phyloP scores from a whole-genome alignment of 306 rosid species.

The Medicago ruthenica region DNA sequence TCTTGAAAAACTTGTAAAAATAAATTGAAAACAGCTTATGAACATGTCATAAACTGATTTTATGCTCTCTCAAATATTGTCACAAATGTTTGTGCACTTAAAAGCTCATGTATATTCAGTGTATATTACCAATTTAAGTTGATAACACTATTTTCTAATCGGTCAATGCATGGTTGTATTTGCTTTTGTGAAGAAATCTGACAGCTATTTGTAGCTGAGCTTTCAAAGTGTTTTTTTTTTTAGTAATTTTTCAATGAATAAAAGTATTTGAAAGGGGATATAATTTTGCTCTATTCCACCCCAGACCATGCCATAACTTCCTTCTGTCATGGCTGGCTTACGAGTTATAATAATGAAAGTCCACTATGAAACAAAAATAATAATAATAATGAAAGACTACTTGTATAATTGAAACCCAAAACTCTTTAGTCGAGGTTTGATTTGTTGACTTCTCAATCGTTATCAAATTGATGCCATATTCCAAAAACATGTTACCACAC shows the following conservation, averaged over 20 bases:
- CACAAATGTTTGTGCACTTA: too few relatives aligned
- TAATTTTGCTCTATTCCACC: not conserved
- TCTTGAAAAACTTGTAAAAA: too few relatives aligned
- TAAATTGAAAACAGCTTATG: too few relatives aligned
- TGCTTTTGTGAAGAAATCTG: too few relatives aligned
- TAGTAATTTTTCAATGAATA: not conserved
- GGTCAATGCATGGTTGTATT: not conserved
- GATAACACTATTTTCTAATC: slow-evolving; percentile 34
- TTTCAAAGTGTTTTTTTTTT: not conserved
- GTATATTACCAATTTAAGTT: too few relatives aligned
- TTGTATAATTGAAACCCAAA: not conserved
- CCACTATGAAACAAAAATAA: not conserved
- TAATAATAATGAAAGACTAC: not conserved
- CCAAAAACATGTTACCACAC: not conserved
- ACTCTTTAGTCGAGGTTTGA: not conserved
- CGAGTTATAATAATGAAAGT: not conserved
- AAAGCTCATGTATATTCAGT: too few relatives aligned
- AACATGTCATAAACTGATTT: too few relatives aligned
- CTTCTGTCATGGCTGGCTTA: not conserved
- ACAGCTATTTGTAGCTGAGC: not conserved
- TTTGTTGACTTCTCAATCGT: not conserved
- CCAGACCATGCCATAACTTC: not conserved
- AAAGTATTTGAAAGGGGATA: not conserved
- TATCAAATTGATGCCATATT: not conserved
- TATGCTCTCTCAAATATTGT: too few relatives aligned